A percentile compares a stretch with the other conserved stretches of the same genome.
Conservation (phyloP, 352 stramenopile species). For the Globisporangium yorkense region DNA sequence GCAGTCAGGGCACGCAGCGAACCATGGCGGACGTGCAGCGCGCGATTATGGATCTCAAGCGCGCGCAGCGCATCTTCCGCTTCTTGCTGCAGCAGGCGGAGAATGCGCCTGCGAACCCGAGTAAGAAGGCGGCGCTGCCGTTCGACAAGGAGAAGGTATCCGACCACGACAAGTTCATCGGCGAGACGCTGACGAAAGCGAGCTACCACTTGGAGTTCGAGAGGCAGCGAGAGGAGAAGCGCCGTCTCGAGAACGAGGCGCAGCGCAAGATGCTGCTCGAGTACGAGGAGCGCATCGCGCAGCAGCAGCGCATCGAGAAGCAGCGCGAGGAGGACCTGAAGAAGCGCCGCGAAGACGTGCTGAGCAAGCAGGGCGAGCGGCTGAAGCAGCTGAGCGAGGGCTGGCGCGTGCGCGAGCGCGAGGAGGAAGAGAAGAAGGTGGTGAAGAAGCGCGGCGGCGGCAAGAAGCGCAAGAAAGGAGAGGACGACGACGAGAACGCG, state of each 20-base stretch:
- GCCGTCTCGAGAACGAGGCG: conserved; percentile 71
- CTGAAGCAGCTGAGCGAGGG: conserved; percentile 75
- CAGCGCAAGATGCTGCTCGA: conserved; percentile 76
- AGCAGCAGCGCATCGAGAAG: conserved; percentile 47
- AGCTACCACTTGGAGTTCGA: conserved; percentile 89
- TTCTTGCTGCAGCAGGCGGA: conserved; percentile 75
- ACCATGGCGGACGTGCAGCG: conserved; percentile 87
- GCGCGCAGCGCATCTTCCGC: conserved; percentile 77
- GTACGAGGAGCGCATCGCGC: conserved; percentile 73
- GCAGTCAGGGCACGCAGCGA: conserved; percentile 46
- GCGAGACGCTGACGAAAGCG: conserved; percentile 80
- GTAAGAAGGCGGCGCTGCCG: conserved; percentile 64
- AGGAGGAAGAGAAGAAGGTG: conserved; percentile 82
- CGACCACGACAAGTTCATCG: conserved; percentile 85
- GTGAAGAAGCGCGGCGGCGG: conserved; percentile 45
- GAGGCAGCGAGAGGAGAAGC: conserved; percentile 82
- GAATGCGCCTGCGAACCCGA: conserved; percentile 20
- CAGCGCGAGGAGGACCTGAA: conserved; percentile 55
- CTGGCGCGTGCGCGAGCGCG: conserved; percentile 76
- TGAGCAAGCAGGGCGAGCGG: conserved; percentile 80
- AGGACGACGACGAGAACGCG: conserved; percentile 30
- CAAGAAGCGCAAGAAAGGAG: conserved; percentile 70
- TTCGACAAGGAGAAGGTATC: conserved; percentile 87
- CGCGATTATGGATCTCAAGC: conserved; percentile 82
- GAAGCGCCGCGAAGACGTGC: conserved; percentile 56